Evolutionary conservation across 768 basidiomycete species (phyloP).

Genomic region (Vararia minispora): DNA sequence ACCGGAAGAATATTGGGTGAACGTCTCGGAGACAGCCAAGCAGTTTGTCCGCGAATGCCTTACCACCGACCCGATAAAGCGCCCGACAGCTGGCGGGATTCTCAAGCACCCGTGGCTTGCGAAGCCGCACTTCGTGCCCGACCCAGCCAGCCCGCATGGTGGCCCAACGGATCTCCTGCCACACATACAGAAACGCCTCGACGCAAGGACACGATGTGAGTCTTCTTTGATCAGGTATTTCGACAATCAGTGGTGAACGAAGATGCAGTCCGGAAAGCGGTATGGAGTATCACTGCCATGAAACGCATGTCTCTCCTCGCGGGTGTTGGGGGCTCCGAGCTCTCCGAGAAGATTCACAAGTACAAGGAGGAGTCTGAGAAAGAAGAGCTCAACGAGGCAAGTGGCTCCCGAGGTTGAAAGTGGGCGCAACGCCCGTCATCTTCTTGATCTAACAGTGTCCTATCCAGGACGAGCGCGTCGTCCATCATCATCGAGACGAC

Average conservation of each 20-base stretch:
- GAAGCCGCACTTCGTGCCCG: constrained; percentile 59
- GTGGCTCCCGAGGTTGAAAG: too few species aligned
- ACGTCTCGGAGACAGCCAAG: constrained; percentile 74
- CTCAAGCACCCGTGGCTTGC: constrained; percentile 79
- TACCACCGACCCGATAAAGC: constrained; percentile 66
- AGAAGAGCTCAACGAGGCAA: constrained; percentile 19
- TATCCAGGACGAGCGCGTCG: constrained; percentile 4
- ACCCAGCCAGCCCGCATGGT: constrained; percentile 44
- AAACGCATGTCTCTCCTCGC: constrained; percentile 63
- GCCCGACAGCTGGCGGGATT: constrained; percentile 71
- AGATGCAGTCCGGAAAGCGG: constrained; percentile 72
- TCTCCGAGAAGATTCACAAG: constrained; percentile 48
- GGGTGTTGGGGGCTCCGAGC: constrained; percentile 32
- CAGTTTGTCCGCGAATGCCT: constrained; percentile 77
- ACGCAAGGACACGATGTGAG: constrained; percentile 43
- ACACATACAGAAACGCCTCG: constrained; percentile 80
- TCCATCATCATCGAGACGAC: constrained; percentile 9
- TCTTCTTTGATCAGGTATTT: background rate
- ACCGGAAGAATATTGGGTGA: constrained; percentile 79
- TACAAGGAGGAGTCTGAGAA: constrained; percentile 79
- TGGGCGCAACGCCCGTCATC: too few species aligned
- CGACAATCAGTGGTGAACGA: constrained; percentile 4
- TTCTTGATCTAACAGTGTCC: background rate
- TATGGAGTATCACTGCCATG: constrained; percentile 77
- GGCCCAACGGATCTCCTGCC: constrained; percentile 73